These are phyloP conservation scores for Neonothopanus nambi DNA, from an alignment of 1,284 basidiomycete species.

Conservation along the genomic window DNA sequence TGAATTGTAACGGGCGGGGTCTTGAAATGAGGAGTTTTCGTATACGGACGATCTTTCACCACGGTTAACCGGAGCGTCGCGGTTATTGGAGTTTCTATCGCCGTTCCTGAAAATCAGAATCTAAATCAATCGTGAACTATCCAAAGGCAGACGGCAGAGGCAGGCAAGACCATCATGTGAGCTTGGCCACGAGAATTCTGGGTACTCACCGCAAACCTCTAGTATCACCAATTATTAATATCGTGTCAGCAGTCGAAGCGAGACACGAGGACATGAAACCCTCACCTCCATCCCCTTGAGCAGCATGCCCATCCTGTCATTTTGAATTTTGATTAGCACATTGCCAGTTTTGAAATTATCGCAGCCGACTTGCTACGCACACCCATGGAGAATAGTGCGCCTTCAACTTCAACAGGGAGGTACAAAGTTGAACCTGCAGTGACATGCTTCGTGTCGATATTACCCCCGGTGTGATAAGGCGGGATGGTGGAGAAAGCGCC, in stretches of 20 bases:
- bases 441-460: slow-evolving; percentile 60
- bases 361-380: slow-evolving; percentile 33
- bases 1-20: slow-evolving; percentile 25
- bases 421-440: slow-evolving; percentile 52
- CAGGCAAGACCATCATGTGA: neutral
- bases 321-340: neutral
- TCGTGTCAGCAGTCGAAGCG: slow-evolving; percentile 3
- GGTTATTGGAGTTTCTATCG: slow-evolving; percentile 63
- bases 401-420: slow-evolving; percentile 59
- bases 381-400: slow-evolving; percentile 60
- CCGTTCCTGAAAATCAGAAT: slow-evolving; percentile 42
- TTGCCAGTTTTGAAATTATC: neutral
- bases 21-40: slow-evolving; percentile 57
- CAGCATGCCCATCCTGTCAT: slow-evolving; percentile 57
- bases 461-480: slow-evolving; percentile 61
- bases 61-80: slow-evolving; percentile 57
- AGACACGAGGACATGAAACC: slow-evolving; percentile 12
- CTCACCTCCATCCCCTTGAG: slow-evolving; percentile 64
- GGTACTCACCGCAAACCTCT: slow-evolving; percentile 59
- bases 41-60: slow-evolving; percentile 54
- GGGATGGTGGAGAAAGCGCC: slow-evolving; percentile 63
- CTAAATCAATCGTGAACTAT: neutral
- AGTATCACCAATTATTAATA: neutral
- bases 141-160: neutral
- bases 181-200: neutral